Percentiles rank a stretch among this genome's conserved stretches.
phyloP scores from a whole-genome alignment of 208 protist genomes.

The Blastocrithidia nonstop region DNA sequence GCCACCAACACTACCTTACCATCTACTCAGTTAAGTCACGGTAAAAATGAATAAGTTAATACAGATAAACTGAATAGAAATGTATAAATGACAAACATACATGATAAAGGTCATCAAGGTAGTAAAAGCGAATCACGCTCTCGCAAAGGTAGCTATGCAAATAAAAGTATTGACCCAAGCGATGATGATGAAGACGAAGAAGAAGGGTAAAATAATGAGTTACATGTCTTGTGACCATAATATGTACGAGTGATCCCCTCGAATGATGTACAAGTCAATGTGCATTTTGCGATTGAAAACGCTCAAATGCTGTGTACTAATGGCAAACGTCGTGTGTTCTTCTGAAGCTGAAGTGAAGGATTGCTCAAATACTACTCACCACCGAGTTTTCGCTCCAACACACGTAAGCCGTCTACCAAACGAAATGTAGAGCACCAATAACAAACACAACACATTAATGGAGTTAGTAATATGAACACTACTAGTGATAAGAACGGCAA shows the following conservation, averaged over 20 bases:
- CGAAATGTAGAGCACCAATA: too few species aligned
- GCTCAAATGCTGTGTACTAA: slow-evolving; percentile 76
- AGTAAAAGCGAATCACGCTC: too few species aligned
- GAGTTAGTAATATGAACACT: slow-evolving; percentile 7
- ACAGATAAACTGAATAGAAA: too few species aligned
- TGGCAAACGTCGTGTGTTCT: slow-evolving; percentile 75
- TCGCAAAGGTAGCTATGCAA: slow-evolving; percentile 4
- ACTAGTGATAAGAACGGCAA: background rate
- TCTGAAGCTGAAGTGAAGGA: slow-evolving; percentile 80
- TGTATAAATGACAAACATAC: too few species aligned
- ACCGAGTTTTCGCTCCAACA: slow-evolving; percentile 52
- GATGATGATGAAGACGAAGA: slow-evolving; percentile 6
- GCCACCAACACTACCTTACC: too few species aligned
- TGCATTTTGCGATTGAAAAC: slow-evolving; percentile 74
- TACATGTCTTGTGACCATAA: slow-evolving; percentile 23
- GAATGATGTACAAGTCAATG: slow-evolving; percentile 73
- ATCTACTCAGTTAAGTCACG: too few species aligned
- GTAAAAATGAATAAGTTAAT: too few species aligned
- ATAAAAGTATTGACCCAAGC: too few species aligned
- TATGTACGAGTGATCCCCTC: slow-evolving; percentile 54
- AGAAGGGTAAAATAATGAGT: slow-evolving; percentile 2
- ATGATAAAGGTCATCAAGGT: too few species aligned
- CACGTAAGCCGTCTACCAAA: too few species aligned
- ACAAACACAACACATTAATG: too few species aligned
- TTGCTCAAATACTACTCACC: slow-evolving; percentile 84